Conservation (phyloP, 2,329 filamentous ascomycete species). For the Sclerotinia spermophila region DNA sequence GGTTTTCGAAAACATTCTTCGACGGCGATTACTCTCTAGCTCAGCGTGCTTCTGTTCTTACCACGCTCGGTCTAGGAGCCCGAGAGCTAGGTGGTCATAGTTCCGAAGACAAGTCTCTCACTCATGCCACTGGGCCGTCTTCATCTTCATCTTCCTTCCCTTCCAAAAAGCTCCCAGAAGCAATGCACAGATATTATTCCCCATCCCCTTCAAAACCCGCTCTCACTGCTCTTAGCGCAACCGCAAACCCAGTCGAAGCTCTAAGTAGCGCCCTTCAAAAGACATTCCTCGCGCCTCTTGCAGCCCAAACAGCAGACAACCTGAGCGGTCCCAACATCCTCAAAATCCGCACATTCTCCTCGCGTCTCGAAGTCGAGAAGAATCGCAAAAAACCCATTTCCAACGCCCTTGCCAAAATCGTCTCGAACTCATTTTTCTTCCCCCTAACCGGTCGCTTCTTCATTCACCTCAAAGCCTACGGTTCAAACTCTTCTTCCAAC, state of each 20-base stretch:
- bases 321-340: slow-evolving; percentile 76
- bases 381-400: slow-evolving; percentile 56
- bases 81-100: slow-evolving; percentile 78
- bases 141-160: slow-evolving; percentile 57
- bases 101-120: slow-evolving; percentile 40
- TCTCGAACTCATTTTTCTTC: slow-evolving; percentile 78
- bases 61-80: slow-evolving; percentile 75
- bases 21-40: slow-evolving; percentile 86
- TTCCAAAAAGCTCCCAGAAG: slow-evolving; percentile 72
- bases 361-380: slow-evolving; percentile 64
- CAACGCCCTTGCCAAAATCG: slow-evolving; percentile 74
- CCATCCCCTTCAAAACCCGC: not conserved
- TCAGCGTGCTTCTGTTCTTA: slow-evolving; percentile 77
- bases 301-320: slow-evolving; percentile 75
- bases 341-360: slow-evolving; percentile 86
- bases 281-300: slow-evolving; percentile 75
- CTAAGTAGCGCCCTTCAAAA: slow-evolving; percentile 67
- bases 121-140: slow-evolving; percentile 30
- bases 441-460: slow-evolving; percentile 81
- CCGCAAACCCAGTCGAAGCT: slow-evolving; percentile 49
- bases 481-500: slow-evolving; percentile 44
- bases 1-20: slow-evolving; percentile 83
- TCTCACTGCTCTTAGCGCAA: slow-evolving; percentile 1
- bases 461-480: slow-evolving; percentile 54
- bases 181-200: slow-evolving; percentile 69